Evolutionary conservation across 164 flowering plant species (phyloP), one percentile per base, ranked within the genome.

Genomic region (Paratinospora sagittata): DNA sequence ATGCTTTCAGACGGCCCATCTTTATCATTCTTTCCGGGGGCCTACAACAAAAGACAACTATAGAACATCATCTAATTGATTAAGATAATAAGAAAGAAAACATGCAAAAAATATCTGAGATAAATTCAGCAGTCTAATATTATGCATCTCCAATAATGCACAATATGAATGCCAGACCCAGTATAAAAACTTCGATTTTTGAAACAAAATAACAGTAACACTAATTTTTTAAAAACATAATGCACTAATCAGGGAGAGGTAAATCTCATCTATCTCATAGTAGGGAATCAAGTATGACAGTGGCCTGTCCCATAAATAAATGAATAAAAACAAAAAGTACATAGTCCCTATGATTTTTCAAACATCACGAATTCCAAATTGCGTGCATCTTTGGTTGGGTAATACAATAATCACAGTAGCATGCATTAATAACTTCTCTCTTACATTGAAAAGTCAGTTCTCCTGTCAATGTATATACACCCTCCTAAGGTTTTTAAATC

Each of bases 1-100:
- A 93, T 87, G 87, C 85, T 84, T 77, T 96, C 99, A 61, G 92
- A 85, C 23, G 91, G 89, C 69, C 83, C 72, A 75, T 96, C 99
- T 74, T 93, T 93, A 41, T 96, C 99, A 74, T 68, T 89, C 77
- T 93, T 96, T 63, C 98, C 99, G 21, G 98, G 99, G 70, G 95
- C 96, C 98, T 92, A 79, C 63, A 68, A 70, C 62, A 26, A 76
- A 70, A 19, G 58, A 66, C 12, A 47, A 45, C 19, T 49, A 9
- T 17, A 45, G 24, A 27, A 14, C 19, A 75, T 37, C 45, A 73
- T 34, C 21, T 41, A 67, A 13, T 41, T 72, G 26, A 36, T 55
- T 67, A 12, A 66, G 58, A 52, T 21, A 37, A 65, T n/a, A 64
- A 63, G 6, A 11, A 0, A 23, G 13, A 34, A 63, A 27, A 26